These are phyloP conservation scores for Chalaropsis thielavioides DNA, from an alignment of 2,329 filamentous ascomycete genomes.

Conservation along the genomic window DNA sequence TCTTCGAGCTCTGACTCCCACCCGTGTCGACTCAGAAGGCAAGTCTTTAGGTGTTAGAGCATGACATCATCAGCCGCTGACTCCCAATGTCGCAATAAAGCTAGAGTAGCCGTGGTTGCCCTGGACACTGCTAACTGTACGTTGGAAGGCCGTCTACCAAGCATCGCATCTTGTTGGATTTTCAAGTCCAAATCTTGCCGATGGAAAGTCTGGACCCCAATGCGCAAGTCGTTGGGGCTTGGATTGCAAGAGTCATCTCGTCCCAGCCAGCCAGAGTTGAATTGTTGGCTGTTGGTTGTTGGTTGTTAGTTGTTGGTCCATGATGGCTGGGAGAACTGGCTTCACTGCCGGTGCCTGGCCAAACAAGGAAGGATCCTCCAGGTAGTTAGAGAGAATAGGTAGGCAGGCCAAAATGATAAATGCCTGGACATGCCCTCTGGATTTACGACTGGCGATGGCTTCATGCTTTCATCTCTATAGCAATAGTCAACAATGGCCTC, in stretches of 20 bases:
- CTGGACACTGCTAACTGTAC: not conserved
- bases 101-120: not conserved
- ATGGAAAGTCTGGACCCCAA: too few species aligned
- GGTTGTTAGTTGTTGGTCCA: too few species aligned
- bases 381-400: not conserved
- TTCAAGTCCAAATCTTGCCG: too few species aligned
- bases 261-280: not conserved
- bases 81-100: not conserved
- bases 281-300: too few species aligned
- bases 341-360: not conserved
- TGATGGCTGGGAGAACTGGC: not conserved
- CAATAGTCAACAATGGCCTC: not conserved
- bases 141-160: not conserved
- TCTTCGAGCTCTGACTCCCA: not conserved
- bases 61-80: not conserved
- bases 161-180: not conserved
- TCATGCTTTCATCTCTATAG: constrained; percentile 2
- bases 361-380: not conserved
- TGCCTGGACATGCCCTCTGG: not conserved
- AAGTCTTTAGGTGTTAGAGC: not conserved
- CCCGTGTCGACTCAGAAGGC: not conserved
- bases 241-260: not conserved
- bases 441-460: not conserved
- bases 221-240: not conserved
- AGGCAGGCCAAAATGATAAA: not conserved